Percentiles rank a stretch among this genome's conserved stretches.
These are phyloP conservation scores for Anisodus tanguticus DNA, from an alignment of 257 asterid genomes.

Conservation along the genomic window DNA sequence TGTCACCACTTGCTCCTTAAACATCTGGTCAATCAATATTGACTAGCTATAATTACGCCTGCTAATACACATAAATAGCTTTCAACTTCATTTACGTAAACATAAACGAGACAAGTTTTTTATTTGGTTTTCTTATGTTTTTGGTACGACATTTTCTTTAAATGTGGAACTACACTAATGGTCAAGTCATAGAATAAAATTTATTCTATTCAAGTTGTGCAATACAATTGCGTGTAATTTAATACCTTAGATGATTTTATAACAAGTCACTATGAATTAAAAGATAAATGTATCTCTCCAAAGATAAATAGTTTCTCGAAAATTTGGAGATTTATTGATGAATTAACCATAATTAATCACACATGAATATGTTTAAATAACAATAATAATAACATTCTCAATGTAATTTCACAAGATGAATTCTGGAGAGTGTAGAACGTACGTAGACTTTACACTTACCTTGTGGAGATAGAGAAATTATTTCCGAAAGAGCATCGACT, in stretches of 20 bases:
- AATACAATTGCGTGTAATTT: not conserved
- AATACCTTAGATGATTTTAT: not conserved
- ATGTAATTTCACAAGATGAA: no score
- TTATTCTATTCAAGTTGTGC: not conserved
- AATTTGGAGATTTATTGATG: not conserved
- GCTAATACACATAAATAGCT: not conserved
- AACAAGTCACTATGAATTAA: not conserved
- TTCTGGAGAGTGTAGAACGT: no score
- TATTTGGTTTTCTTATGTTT: not conserved
- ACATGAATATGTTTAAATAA: not conserved
- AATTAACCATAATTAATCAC: no score
- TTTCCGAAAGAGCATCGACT: no score
- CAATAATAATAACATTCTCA: no score
- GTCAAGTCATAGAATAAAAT: no score
- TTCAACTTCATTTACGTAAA: constrained; percentile 2
- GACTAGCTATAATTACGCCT: not conserved
- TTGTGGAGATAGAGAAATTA: no score
- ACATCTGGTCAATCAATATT: not conserved
- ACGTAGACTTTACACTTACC: no score
- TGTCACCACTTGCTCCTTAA: not conserved
- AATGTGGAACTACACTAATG: not conserved
- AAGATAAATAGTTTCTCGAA: not conserved
- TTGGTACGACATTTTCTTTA: not conserved
- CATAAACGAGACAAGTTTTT: not conserved
- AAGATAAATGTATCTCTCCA: not conserved